phyloP scores from a whole-genome alignment of 2,329 filamentous ascomycete species.

The Diplodia scrobiculata region DNA sequence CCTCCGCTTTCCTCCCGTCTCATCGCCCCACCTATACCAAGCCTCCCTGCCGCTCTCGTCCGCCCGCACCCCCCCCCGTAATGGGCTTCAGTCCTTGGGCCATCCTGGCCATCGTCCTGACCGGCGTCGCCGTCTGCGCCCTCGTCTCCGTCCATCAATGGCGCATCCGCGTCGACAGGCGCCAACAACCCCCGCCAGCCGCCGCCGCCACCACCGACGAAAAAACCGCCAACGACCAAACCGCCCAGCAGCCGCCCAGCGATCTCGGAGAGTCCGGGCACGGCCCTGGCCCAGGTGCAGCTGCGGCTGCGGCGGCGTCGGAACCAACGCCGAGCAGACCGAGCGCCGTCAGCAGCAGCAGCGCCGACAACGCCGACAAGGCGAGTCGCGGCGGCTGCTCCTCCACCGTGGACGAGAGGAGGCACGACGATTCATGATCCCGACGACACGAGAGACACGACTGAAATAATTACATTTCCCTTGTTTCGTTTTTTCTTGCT shows the following conservation, averaged over 20 bases:
- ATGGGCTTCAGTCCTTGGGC: slow-evolving; percentile 17
- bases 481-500: background rate
- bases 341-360: slow-evolving; percentile 11
- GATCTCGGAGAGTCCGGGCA: slow-evolving; percentile 11
- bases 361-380: background rate
- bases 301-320: background rate
- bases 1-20: background rate
- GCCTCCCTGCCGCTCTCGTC: background rate
- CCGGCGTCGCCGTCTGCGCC: slow-evolving; percentile 9
- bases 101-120: slow-evolving; percentile 17
- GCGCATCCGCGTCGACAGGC: slow-evolving; percentile 16
- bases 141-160: slow-evolving; percentile 10
- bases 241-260: background rate
- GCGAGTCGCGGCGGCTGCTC: background rate
- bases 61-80: too few species aligned
- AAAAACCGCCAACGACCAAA: background rate
- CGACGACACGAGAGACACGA: background rate
- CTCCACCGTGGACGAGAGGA: background rate
- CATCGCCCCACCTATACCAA: background rate
- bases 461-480: background rate
- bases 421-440: background rate
- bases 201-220: background rate
- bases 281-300: background rate
- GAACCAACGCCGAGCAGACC: slow-evolving; percentile 3
- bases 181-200: background rate